Percentiles rank a stretch among this genome's conserved stretches.
phyloP scores from a whole-genome alignment of 768 basidiomycete species.

The Naematelia encephala region DNA sequence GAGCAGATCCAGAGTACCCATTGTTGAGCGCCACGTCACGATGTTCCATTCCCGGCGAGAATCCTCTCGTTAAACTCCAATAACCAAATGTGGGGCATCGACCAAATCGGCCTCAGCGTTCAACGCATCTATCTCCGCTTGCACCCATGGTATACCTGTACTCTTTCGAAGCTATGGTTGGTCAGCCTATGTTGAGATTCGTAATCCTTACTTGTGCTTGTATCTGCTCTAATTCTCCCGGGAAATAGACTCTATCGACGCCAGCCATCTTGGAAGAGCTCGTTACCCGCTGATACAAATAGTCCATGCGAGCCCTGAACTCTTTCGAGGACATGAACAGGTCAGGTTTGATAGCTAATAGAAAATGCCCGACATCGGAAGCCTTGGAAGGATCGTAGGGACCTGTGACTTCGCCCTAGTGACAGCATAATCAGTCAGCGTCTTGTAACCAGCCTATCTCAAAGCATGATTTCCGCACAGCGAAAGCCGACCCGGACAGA shows the following conservation, averaged over 20 bases:
- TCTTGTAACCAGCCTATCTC: no score
- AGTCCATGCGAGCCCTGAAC: slow-evolving; percentile 3
- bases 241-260: slow-evolving; percentile 3
- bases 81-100: not conserved
- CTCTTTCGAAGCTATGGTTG: no score
- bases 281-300: not conserved
- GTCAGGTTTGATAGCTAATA: slow-evolving; percentile 6
- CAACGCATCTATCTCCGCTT: not conserved
- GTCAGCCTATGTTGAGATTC: no score
- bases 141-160: slow-evolving; percentile 1
- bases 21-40: no score
- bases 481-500: slow-evolving; percentile 2
- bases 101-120: slow-evolving; percentile 5
- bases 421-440: no score
- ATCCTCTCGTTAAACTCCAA: no score
- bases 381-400: not conserved
- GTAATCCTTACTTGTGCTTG: not conserved
- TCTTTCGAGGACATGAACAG: slow-evolving; percentile 3
- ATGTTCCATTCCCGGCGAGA: no score
- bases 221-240: not conserved
- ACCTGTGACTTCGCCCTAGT: slow-evolving; percentile 1
- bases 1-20: no score
- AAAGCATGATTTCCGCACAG: no score
- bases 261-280: slow-evolving; percentile 3
- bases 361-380: slow-evolving; percentile 1